Conservation (phyloP, 768 basidiomycete genomes). For the Pisolithus microcarpus region DNA sequence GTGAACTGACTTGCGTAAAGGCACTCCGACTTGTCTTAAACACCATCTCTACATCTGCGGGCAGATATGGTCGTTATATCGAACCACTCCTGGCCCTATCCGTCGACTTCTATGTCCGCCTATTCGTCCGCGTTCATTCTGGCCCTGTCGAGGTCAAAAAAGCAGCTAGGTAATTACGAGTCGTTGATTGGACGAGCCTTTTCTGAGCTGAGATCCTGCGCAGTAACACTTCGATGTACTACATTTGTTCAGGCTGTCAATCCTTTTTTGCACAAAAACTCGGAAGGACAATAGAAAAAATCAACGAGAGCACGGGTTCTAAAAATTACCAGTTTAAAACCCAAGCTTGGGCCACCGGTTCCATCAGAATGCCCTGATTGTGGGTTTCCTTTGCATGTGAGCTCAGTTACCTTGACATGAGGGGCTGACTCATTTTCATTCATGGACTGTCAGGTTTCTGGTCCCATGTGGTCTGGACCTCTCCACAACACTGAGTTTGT, state of each 20-base stretch:
- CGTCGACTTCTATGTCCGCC: slow-evolving; percentile 94
- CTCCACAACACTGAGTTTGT: slow-evolving; percentile 77
- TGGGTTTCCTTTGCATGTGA: slow-evolving; percentile 64
- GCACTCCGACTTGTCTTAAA: slow-evolving; percentile 89
- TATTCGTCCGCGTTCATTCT: slow-evolving; percentile 76
- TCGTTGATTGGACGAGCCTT: neutral
- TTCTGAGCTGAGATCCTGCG: slow-evolving; percentile 5
- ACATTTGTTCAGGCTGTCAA: slow-evolving; percentile 81
- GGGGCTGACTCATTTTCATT: neutral
- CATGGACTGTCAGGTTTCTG: slow-evolving; percentile 58
- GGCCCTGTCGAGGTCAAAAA: slow-evolving; percentile 82
- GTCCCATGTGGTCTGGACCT: slow-evolving; percentile 95
- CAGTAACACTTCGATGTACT: slow-evolving; percentile 83
- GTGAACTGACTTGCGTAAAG: slow-evolving; percentile 31
- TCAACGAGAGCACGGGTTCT: slow-evolving; percentile 47
- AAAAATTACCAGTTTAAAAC: slow-evolving; percentile 67
- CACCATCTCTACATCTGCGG: slow-evolving; percentile 77
- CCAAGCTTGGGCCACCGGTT: slow-evolving; percentile 59
- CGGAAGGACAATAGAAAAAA: slow-evolving; percentile 62
- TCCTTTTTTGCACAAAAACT: slow-evolving; percentile 77
- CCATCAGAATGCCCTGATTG: slow-evolving; percentile 76
- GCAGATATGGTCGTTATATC: slow-evolving; percentile 88
- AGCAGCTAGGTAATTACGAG: slow-evolving; percentile 55
- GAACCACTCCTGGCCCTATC: slow-evolving; percentile 84
- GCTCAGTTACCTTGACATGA: slow-evolving; percentile 1